phyloP scores from a whole-genome alignment of 306 rosid genomes.

The Vicia sativa region DNA sequence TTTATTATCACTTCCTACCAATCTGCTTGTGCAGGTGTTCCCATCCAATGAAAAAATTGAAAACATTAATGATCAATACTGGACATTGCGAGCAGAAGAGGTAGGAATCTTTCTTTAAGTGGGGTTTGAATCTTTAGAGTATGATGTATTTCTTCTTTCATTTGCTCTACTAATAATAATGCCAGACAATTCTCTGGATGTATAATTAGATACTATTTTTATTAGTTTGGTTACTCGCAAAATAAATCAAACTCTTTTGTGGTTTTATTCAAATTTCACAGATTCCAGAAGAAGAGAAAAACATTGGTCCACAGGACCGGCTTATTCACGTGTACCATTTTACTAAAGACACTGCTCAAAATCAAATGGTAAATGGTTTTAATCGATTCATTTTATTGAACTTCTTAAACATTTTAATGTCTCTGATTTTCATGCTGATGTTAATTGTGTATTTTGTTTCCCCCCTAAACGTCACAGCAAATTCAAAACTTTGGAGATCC shows the following conservation, averaged over 20 bases:
- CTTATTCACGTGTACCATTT: constrained; percentile 83
- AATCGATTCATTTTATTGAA: not conserved
- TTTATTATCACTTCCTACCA: constrained; percentile 26
- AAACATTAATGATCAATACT: constrained; percentile 83
- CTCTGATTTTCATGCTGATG: not conserved
- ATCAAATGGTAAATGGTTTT: constrained; percentile 62
- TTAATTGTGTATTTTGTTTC: constrained; percentile 19
- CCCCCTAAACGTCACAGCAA: constrained; percentile 54
- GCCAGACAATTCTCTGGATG: not conserved
- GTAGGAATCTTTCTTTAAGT: constrained; percentile 41
- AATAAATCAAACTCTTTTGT: constrained; percentile 2
- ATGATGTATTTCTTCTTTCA: constrained; percentile 20
- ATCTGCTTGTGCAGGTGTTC: constrained; percentile 57
- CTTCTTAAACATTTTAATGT: constrained; percentile 1
- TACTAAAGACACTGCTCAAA: constrained; percentile 77
- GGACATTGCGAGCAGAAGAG: constrained; percentile 92
- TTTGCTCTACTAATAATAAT: constrained; percentile 9
- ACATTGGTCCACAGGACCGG: constrained; percentile 70
- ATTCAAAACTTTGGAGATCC: constrained; percentile 91
- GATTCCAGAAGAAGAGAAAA: constrained; percentile 88
- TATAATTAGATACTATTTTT: not conserved
- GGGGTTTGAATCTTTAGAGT: constrained; percentile 22
- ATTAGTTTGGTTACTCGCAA: not conserved
- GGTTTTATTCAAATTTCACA: constrained; percentile 33
- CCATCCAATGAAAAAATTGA: constrained; percentile 81